phyloP scores from a whole-genome alignment of 2,329 filamentous ascomycete genomes.

The Lanzia echinophila region DNA sequence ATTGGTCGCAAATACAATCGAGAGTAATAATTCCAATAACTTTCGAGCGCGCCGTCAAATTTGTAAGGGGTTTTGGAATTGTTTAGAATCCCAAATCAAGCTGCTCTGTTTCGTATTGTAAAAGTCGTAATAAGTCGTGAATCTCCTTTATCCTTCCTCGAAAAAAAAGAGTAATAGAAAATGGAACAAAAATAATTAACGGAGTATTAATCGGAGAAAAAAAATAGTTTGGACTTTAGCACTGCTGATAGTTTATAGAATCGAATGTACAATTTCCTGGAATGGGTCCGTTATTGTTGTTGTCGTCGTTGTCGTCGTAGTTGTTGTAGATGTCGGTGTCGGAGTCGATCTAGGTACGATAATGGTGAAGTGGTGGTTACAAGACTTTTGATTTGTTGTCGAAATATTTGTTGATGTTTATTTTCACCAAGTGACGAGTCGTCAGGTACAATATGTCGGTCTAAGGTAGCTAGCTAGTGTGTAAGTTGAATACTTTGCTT shows the following conservation, averaged over 20 bases:
- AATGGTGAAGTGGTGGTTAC: no score
- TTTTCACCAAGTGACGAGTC: no score
- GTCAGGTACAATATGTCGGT: no score
- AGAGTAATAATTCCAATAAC: no score
- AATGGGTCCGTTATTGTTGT: background rate
- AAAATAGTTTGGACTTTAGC: background rate
- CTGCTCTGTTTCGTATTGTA: background rate
- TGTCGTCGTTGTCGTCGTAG: constrained; percentile 1
- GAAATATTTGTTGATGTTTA: no score
- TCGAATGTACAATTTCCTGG: background rate
- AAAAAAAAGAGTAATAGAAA: constrained; percentile 2
- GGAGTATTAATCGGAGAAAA: background rate
- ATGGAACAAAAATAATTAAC: constrained; percentile 3
- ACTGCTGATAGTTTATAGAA: background rate
- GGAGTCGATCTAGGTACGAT: no score
- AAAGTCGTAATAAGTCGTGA: constrained; percentile 8
- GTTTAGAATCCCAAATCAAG: background rate
- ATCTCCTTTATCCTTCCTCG: constrained; percentile 2
- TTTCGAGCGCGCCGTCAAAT: no score
- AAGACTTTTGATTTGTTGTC: no score
- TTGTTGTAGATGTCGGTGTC: background rate
- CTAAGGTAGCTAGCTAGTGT: no score
- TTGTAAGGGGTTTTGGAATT: background rate
- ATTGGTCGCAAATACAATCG: background rate
- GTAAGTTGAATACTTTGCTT: no score